A percentile compares a stretch with the other conserved stretches of the same genome.
phyloP scores from a whole-genome alignment of 2,329 filamentous ascomycete genomes.

The Fusarium zealandicum region DNA sequence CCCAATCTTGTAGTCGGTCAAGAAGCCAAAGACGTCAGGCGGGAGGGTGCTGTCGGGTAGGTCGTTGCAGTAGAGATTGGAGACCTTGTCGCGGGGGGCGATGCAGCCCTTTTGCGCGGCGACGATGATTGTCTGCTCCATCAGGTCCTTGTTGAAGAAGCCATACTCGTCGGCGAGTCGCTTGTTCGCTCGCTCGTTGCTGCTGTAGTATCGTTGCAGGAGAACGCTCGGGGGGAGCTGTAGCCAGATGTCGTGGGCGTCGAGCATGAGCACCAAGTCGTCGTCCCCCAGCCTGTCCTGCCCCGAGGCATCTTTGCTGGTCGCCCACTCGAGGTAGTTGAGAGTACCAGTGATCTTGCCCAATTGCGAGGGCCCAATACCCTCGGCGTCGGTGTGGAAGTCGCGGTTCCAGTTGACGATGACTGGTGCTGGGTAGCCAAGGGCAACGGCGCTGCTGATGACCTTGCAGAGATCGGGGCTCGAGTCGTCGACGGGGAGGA shows the following conservation, averaged over 20 bases:
- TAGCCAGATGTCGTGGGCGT: conserved; percentile 45
- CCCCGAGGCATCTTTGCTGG: conserved; percentile 14
- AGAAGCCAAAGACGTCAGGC: conserved; percentile 31
- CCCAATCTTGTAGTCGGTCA: conserved; percentile 30
- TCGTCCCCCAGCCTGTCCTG: conserved; percentile 35
- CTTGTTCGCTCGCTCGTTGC: conserved; percentile 34
- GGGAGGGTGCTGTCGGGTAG: conserved; percentile 37
- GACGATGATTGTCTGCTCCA: conserved; percentile 38
- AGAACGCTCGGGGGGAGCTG: conserved; percentile 43
- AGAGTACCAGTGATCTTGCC: conserved; percentile 43
- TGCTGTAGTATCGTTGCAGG: conserved; percentile 38
- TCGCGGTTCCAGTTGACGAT: conserved; percentile 45
- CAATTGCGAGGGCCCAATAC: conserved; percentile 40
- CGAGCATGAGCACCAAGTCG: conserved; percentile 42
- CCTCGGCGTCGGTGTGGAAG: conserved; percentile 32
- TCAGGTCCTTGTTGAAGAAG: conserved; percentile 24
- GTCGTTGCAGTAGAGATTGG: conserved; percentile 37
- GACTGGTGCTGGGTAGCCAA: conserved; percentile 42
- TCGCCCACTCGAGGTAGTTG: conserved; percentile 39
- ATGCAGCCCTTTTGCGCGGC: conserved; percentile 39
- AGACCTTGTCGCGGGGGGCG: conserved; percentile 33
- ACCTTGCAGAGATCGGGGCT: conserved; percentile 43
- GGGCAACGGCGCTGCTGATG: conserved; percentile 37
- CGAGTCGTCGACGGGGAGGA: conserved; percentile 38
- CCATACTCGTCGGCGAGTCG: conserved; percentile 29